Evolutionary conservation across 768 basidiomycete species (phyloP).

Genomic region (Lentinula edodes): DNA sequence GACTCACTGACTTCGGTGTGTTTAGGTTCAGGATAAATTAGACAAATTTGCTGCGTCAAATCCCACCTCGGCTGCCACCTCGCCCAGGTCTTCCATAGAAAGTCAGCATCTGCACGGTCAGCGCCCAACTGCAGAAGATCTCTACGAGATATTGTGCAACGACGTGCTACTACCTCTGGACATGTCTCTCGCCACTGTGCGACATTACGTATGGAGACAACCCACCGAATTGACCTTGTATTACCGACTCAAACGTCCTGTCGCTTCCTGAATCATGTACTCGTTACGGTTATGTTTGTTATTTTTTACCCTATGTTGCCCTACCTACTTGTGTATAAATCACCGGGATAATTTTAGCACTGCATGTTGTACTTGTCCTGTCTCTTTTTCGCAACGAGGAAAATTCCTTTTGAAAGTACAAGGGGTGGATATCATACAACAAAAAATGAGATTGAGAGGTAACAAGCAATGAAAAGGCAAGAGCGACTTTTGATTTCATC

Average conservation of each 20-base stretch:
- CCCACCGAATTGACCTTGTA: slow-evolving; percentile 68
- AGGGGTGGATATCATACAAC: slow-evolving; percentile 3
- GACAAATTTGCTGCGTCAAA: slow-evolving; percentile 41
- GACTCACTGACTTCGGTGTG: slow-evolving; percentile 2
- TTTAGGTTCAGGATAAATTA: slow-evolving; percentile 78
- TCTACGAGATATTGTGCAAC: slow-evolving; percentile 86
- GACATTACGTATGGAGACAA: slow-evolving; percentile 86
- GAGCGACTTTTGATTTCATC: slow-evolving; percentile 36
- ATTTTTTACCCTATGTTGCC: not conserved
- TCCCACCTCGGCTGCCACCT: slow-evolving; percentile 19
- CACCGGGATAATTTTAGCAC: slow-evolving; percentile 1
- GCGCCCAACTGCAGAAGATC: slow-evolving; percentile 49
- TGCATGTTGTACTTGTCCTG: not conserved
- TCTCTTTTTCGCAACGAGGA: not conserved
- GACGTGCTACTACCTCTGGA: slow-evolving; percentile 75
- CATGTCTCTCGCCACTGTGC: slow-evolving; percentile 87
- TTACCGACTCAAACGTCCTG: slow-evolving; percentile 48
- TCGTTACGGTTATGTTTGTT: not conserved
- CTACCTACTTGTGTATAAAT: not conserved
- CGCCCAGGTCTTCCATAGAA: slow-evolving; percentile 34
- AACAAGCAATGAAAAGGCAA: not conserved
- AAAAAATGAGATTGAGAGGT: not conserved
- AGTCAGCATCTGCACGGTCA: slow-evolving; percentile 19
- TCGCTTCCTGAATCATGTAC: not conserved
- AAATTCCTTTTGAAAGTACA: not conserved